Base-by-base conservation (phyloP, 2,329 filamentous ascomycete species). In the Pseudogymnoascus sp. region DNA sequence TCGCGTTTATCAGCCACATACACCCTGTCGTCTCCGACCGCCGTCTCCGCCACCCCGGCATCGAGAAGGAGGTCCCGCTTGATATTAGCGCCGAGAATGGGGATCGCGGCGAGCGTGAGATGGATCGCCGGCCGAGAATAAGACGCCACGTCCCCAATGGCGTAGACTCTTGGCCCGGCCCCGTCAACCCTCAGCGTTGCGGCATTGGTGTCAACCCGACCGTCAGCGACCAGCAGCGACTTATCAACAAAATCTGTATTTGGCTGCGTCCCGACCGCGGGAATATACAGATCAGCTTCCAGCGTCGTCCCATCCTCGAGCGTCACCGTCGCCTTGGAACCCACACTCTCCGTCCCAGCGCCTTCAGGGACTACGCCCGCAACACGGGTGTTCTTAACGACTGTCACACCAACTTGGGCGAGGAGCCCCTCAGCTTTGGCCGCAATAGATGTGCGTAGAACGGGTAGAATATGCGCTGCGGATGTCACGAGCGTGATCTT, bases 261-360 rank as follows among this genome's bases (percentile, higher is more conserved):
- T 2, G 78, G 73, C 6, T 23, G 68, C 3, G 72, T 73, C 1
- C 80, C 80, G 0, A 70, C 75, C 2, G 77, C 76, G 0, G 79
- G 77, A 42, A 82, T 80, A 66, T 80, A 82, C 0, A 82, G 61
- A 62, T 82, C 80, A 0, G 78, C 75, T 1, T 74, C 67, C 1
- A 80, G 62, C 0, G 66, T 73, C 35, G 71, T 68, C 0, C 77
- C 79, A 63, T 77, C 70, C 1, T 73, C 71, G 1, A 83, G 74
- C 0, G 68, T 73, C 2, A 82, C 60, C 0, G 66, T 75, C 2
- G 75, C 70, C 14, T 70, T 72, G 4, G 67, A 63, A 0, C 70
- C 67, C 0, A 75, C 56, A 2, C 65, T 65, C 1, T 67, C 66
- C 1, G 64, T 72, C 0, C 75, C 77, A 7, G 74, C 72, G 0